Evolutionary conservation across 1,139 yeast genomes (phyloP).

Genomic region (Geotrichum cucujoidarum): DNA sequence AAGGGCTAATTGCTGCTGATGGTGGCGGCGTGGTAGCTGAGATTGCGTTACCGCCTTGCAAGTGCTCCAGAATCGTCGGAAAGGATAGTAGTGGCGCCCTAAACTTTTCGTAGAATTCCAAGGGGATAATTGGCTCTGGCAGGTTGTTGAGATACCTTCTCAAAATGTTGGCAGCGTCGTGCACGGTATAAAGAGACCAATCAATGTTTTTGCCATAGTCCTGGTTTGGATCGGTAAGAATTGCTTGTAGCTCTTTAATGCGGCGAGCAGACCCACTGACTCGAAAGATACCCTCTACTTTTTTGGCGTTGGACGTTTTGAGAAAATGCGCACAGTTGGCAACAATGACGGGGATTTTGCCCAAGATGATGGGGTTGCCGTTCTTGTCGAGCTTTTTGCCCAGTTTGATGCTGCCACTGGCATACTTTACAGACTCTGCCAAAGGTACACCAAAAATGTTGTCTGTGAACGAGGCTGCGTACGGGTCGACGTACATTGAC

Average conservation of each 20-base stretch:
- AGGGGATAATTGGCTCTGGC: constrained; percentile 89
- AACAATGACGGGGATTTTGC: constrained; percentile 78
- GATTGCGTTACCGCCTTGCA: constrained; percentile 38
- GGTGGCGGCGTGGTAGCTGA: constrained; percentile 22
- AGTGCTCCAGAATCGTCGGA: constrained; percentile 55
- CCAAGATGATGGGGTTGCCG: constrained; percentile 41
- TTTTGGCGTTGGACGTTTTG: constrained; percentile 51
- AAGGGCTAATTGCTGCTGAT: constrained; percentile 16
- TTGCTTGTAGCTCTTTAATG: constrained; percentile 74
- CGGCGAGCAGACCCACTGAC: constrained; percentile 93
- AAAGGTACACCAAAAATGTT: constrained; percentile 82
- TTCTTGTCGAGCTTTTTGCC: constrained; percentile 44
- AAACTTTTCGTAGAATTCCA: constrained; percentile 69
- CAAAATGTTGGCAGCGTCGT: constrained; percentile 90
- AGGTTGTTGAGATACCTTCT: constrained; percentile 81
- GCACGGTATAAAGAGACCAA: constrained; percentile 94
- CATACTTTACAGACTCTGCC: constrained; percentile 63
- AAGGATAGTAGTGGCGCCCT: constrained; percentile 68
- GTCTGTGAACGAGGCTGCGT: constrained; percentile 4
- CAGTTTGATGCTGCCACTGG: constrained; percentile 69
- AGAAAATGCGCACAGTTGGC: constrained; percentile 90
- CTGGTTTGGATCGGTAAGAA: constrained; percentile 81
- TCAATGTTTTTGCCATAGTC: constrained; percentile 72
- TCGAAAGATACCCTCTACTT: constrained; percentile 85
- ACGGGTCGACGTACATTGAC: background rate